Evolutionary conservation across 2,329 filamentous ascomycete species (phyloP).

Genomic region (Neonectria magnoliae): DNA sequence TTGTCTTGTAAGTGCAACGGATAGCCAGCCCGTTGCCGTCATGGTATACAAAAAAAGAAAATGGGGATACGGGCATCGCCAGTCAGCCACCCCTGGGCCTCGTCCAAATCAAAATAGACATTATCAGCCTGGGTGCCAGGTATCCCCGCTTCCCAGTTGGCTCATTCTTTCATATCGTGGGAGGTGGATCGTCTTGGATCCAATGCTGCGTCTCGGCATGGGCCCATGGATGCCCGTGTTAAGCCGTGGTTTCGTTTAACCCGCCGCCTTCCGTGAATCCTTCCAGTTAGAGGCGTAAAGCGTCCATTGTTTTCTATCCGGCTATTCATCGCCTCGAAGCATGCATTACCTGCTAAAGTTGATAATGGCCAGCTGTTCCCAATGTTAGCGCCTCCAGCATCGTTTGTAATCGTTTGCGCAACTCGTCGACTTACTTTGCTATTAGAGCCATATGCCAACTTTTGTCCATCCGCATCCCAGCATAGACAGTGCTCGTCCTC

Average conservation of each 20-base stretch:
- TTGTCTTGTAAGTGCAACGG: constrained; percentile 22
- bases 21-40: constrained; percentile 38
- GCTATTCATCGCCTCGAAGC: not conserved
- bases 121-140: constrained; percentile 25
- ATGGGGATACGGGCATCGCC: constrained; percentile 10
- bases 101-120: constrained; percentile 32
- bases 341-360: constrained; percentile 56
- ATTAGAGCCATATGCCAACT: constrained; percentile 71
- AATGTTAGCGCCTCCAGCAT: constrained; percentile 22
- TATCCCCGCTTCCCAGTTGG: constrained; percentile 14
- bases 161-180: constrained; percentile 13
- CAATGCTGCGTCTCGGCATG: constrained; percentile 12
- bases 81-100: constrained; percentile 6
- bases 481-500: constrained; percentile 70
- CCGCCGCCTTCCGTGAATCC: not conserved
- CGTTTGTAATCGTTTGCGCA: no score
- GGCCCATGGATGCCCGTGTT: constrained; percentile 9
- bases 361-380: constrained; percentile 59
- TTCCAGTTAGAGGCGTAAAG: not conserved
- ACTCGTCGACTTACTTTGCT: constrained; percentile 62
- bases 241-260: constrained; percentile 2
- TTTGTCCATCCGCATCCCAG: constrained; percentile 71
- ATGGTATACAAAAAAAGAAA: constrained; percentile 41
- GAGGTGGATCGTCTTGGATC: not conserved
- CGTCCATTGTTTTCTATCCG: not conserved